These are phyloP conservation scores for Fusarium sp. DNA, from an alignment of 2,329 filamentous ascomycete genomes.

Conservation along the genomic window DNA sequence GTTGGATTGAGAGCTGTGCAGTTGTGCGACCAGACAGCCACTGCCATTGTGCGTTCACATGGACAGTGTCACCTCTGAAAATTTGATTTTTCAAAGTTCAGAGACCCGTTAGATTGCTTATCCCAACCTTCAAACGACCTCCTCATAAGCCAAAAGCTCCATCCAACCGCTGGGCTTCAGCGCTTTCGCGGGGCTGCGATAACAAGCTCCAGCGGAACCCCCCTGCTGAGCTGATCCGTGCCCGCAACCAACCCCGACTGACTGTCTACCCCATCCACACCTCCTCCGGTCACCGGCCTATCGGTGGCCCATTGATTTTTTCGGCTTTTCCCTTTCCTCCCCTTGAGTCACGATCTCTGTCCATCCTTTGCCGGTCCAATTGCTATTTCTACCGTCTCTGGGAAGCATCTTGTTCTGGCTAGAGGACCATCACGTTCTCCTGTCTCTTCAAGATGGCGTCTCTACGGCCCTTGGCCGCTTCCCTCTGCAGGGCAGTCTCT, in stretches of 20 bases:
- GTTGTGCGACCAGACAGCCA: conserved; percentile 14
- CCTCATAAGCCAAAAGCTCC: background rate
- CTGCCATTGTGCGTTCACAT: conserved; percentile 6
- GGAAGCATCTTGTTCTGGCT: conserved; percentile 44
- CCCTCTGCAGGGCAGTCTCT: conserved; percentile 53
- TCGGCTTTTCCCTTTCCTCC: conserved; percentile 38
- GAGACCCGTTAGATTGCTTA: background rate
- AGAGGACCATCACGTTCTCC: conserved; percentile 41
- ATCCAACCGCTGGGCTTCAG: conserved; percentile 8
- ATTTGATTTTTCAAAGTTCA: background rate
- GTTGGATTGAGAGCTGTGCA: background rate
- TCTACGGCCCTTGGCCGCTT: conserved; percentile 57
- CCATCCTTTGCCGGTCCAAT: conserved; percentile 25
- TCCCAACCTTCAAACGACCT: background rate
- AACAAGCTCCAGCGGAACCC: conserved; percentile 15
- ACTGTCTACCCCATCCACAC: conserved; percentile 14
- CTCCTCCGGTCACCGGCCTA: conserved; percentile 46
- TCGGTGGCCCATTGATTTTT: conserved; percentile 43
- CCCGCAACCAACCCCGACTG: conserved; percentile 20
- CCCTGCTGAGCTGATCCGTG: conserved; percentile 41
- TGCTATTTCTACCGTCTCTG: conserved; percentile 35
- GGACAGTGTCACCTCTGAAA: background rate
- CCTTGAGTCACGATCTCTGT: conserved; percentile 42
- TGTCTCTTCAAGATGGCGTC: conserved; percentile 56
- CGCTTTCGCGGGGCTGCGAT: conserved; percentile 2